These are phyloP conservation scores for Fomes fomentarius DNA, from an alignment of 1,284 basidiomycete genomes.

Conservation along the genomic window DNA sequence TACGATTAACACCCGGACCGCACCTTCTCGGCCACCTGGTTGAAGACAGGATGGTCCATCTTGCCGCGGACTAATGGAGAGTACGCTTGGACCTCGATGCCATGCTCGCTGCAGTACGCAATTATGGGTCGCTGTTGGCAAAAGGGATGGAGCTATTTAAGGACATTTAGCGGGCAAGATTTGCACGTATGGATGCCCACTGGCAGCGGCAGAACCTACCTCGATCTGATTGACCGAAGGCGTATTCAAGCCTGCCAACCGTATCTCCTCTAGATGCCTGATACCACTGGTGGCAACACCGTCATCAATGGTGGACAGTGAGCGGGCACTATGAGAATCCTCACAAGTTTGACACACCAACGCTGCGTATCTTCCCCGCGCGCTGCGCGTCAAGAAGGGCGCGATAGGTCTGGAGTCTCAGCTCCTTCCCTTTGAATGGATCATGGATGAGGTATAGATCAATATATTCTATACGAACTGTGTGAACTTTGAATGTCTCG, in stretches of 20 bases:
- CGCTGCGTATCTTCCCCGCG: slow-evolving; percentile 54
- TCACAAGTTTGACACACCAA: slow-evolving; percentile 72
- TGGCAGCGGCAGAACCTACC: slow-evolving; percentile 45
- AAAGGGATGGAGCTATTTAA: slow-evolving; percentile 74
- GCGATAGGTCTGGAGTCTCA: slow-evolving; percentile 49
- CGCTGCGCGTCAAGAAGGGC: slow-evolving; percentile 49
- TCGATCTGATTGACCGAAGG: slow-evolving; percentile 89
- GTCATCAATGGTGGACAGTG: not conserved
- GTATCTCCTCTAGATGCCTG: slow-evolving; percentile 80
- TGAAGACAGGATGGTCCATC: slow-evolving; percentile 44
- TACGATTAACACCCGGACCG: slow-evolving; percentile 7
- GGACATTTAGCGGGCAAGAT: not conserved
- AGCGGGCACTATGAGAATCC: slow-evolving; percentile 19
- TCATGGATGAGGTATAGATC: slow-evolving; percentile 68
- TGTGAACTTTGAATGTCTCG: not conserved
- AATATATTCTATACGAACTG: slow-evolving; percentile 44
- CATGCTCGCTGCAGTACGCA: slow-evolving; percentile 69
- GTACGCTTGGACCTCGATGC: slow-evolving; percentile 76
- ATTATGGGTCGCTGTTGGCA: slow-evolving; percentile 85
- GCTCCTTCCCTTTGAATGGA: slow-evolving; percentile 45
- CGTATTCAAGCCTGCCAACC: slow-evolving; percentile 55
- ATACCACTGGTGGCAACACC: slow-evolving; percentile 51
- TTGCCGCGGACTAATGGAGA: slow-evolving; percentile 53
- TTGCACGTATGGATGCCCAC: no score
- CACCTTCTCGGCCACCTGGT: slow-evolving; percentile 47